These are phyloP conservation scores for Trichoderma pleuroti DNA, from an alignment of 2,329 filamentous ascomycete genomes.

Conservation along the genomic window DNA sequence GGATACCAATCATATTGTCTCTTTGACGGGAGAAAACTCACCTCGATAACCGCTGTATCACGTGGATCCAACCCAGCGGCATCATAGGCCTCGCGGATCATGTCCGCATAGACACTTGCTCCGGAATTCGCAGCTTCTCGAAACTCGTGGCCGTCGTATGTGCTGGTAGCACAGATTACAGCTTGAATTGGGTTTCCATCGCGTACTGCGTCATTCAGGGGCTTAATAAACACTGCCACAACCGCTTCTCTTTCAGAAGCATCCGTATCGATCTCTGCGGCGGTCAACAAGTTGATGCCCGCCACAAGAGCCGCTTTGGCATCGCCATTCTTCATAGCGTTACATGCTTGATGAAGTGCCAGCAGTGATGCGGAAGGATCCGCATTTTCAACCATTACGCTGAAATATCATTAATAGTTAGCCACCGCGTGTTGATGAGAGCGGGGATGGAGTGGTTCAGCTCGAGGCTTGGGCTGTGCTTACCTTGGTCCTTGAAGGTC, in stretches of 20 bases:
- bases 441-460: neutral
- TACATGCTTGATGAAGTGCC: constrained; percentile 5
- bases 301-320: constrained; percentile 30
- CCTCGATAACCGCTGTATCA: constrained; percentile 8
- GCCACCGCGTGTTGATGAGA: neutral
- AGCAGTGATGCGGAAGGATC: constrained; percentile 10
- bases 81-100: constrained; percentile 1
- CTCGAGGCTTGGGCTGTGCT: neutral
- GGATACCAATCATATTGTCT: neutral
- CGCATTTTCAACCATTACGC: constrained; percentile 1
- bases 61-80: neutral
- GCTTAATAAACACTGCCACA: constrained; percentile 41
- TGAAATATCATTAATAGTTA: neutral
- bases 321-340: neutral
- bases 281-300: constrained; percentile 34
- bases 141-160: constrained; percentile 38
- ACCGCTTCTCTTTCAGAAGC: constrained; percentile 39
- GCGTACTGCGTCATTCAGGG: constrained; percentile 40
- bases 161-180: constrained; percentile 33
- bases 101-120: neutral
- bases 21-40: constrained; percentile 28
- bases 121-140: neutral
- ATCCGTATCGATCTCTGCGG: constrained; percentile 18
- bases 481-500: constrained; percentile 18
- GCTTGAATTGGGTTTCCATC: constrained; percentile 41